These are phyloP conservation scores for Punctularia strigosozonata DNA, from an alignment of 768 basidiomycete genomes.

Conservation along the genomic window DNA sequence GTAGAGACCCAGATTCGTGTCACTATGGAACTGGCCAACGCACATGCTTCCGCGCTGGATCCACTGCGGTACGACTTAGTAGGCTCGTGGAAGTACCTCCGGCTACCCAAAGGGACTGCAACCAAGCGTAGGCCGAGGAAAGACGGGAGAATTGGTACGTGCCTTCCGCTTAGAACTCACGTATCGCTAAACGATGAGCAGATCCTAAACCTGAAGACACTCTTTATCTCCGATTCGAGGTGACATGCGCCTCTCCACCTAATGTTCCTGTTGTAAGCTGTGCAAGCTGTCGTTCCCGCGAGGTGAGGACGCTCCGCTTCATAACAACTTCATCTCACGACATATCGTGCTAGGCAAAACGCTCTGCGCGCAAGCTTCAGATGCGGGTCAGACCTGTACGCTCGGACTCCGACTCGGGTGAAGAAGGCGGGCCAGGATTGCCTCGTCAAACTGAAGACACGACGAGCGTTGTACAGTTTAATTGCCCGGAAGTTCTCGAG, in stretches of 20 bases:
- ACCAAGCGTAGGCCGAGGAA: constrained; percentile 80
- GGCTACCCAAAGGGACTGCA: constrained; percentile 68
- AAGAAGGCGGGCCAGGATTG: too few species aligned
- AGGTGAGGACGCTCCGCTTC: constrained; percentile 33
- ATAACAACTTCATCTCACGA: constrained; percentile 6
- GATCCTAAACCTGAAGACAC: constrained; percentile 61
- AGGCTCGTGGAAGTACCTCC: constrained; percentile 86
- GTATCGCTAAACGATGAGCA: constrained; percentile 13
- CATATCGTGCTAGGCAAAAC: constrained; percentile 53
- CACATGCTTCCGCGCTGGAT: constrained; percentile 52
- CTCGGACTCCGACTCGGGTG: constrained; percentile 61
- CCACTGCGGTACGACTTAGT: constrained; percentile 61
- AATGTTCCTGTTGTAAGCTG: constrained; percentile 70
- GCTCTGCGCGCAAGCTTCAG: constrained; percentile 81
- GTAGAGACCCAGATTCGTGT: constrained; percentile 94
- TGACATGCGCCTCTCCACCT: constrained; percentile 75
- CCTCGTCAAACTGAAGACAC: too few species aligned
- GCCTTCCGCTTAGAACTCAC: too few species aligned
- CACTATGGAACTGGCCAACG: constrained; percentile 65
- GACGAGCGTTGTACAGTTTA: constrained; percentile 88
- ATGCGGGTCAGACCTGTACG: constrained; percentile 70
- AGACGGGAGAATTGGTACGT: constrained; percentile 75
- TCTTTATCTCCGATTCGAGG: constrained; percentile 57
- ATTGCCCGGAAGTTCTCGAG: constrained; percentile 82
- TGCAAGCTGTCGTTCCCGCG: constrained; percentile 79